Base-by-base conservation (phyloP, 306 rosid species). In the Potentilla sterilis region DNA sequence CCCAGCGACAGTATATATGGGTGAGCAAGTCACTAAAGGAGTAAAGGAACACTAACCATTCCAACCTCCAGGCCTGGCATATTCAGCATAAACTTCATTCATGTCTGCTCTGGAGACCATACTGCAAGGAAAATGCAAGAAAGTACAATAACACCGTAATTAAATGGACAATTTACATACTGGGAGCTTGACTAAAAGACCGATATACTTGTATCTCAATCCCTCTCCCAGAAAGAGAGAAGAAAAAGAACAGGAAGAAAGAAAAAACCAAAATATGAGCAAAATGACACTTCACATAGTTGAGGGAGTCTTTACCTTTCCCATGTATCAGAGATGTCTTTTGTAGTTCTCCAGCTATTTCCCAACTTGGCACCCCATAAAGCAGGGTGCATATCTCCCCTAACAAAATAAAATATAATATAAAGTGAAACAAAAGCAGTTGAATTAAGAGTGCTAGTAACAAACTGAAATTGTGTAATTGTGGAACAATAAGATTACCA, bases 331-430 rank as follows among this genome's bases (percentile, higher is more conserved):
- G 58, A 55, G 41, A 95, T 95, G 87, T 95, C 99, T 59, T 69
- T 59, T 1, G 97, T 95, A 72, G 97, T 95, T 88, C 99, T 90
- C 99, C 99, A 95, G 77, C 97, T 95, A 85, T 95, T 95, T 86
- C 99, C 99, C 8, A 92, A 73, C 79, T 77, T 85, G 28, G 75
- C 87, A 62, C 97, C 97, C 97, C 99, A 95, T 70, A 87, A 55
- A 83, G 97, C 97, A 32, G 97, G 98, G 59, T 95, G 97, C 93
- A 92, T 6, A 75, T 95, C 98, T 81, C 98, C 98, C 97, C 98
- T 90, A 69, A 67, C 41, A 57, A 28, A 10, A 1, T 58, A 21
- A 9, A 21, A 58, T 18, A 58, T 37, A 70, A 28, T 10, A 43
- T 28, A 67, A 18, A 34, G 48, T n/a, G 12, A 55, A 44, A 74